Evolutionary conservation across 1,284 basidiomycete genomes (phyloP), one percentile per base, ranked within the genome.

Genomic region (Rhodotorula sp.): DNA sequence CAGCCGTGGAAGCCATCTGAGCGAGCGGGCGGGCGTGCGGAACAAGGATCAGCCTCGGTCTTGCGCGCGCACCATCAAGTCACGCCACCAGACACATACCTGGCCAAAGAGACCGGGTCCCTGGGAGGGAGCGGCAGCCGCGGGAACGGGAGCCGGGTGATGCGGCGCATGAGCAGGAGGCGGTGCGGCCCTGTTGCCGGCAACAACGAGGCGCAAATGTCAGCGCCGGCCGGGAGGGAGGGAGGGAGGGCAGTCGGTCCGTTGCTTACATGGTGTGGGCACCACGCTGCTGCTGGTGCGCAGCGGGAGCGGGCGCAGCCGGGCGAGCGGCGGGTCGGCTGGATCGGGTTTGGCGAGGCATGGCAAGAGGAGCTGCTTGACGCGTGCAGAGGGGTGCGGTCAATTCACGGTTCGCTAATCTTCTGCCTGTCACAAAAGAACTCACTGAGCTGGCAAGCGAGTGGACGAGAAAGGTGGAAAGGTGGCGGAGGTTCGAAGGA

Each of bases 1-100:
- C 85, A 70, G 85, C 85, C 59, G 86, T 86, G 20, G 82, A 84
- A 31, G 85, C 85, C 69, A 85, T 85, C 80, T 83, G 78, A n/a
- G 39, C 10, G 31, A 12, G 20, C 5, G 31, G 6, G 20, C 52
- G 34, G n/a, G 20, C 14, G n/a, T 1, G 52, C 23, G 10, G 5
- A 15, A 26, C n/a, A n/a, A 62, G 47, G 15, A 39, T 18, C 26
- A 8, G 43, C 12, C 26, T 21, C 26, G n/a, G 26, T 7, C 49
- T 51, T 18, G 23, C 8, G 49, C 34, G 60, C 8, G 49, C 34
- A 56, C 8, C 34, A 34, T 34, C 5, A 34, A 34, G 34, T 34
- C 49, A 29, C 16, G 43, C 15, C 21, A 20, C 20, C 3, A 23
- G 21, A 18, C 14, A 56, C 71, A 52, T 14, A 71, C 69, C 59